A percentile compares a stretch with the other conserved stretches of the same genome.
Conservation (phyloP, 306 rosid species). For the Betula pendula region DNA sequence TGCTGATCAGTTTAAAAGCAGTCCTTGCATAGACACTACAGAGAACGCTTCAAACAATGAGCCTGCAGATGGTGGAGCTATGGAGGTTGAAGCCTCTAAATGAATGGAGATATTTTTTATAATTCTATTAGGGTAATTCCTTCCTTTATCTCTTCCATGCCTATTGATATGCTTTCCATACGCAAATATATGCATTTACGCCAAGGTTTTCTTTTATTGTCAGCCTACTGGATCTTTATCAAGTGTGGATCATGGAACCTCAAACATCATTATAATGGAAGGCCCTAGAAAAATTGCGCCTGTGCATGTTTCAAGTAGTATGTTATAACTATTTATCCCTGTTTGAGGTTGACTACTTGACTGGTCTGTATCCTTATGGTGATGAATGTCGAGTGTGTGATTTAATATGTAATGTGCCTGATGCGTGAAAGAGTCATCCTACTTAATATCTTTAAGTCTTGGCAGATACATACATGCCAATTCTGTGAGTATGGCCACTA, state of each 20-base stretch:
- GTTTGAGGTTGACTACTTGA: conserved; percentile 23
- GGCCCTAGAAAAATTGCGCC: conserved; percentile 27
- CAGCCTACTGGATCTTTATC: conserved; percentile 53
- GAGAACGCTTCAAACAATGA: conserved; percentile 54
- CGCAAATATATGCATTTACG: conserved; percentile 37
- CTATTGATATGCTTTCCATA: conserved; percentile 12
- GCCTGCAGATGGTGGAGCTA: conserved; percentile 35
- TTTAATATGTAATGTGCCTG: conserved; percentile 10
- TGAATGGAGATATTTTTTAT: conserved; percentile 36
- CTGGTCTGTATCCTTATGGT: conserved; percentile 32
- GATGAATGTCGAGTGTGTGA: conserved; percentile 16
- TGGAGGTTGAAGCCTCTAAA: conserved; percentile 60
- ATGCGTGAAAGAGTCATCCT: conserved; percentile 17
- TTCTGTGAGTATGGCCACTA: not conserved
- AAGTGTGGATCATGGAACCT: conserved; percentile 21
- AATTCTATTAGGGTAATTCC: conserved; percentile 55
- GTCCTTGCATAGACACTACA: conserved; percentile 52
- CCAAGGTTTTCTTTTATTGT: conserved; percentile 43
- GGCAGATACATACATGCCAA: not conserved
- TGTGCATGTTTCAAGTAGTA: conserved; percentile 16
- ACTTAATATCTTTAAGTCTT: conserved; percentile 15
- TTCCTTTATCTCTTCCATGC: conserved; percentile 45
- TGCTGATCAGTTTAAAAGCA: conserved; percentile 38
- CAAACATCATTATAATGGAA: conserved; percentile 24
- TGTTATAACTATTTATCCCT: conserved; percentile 18